Base-by-base conservation (phyloP, 2,329 filamentous ascomycete species). In the Colletotrichum abscissum region DNA sequence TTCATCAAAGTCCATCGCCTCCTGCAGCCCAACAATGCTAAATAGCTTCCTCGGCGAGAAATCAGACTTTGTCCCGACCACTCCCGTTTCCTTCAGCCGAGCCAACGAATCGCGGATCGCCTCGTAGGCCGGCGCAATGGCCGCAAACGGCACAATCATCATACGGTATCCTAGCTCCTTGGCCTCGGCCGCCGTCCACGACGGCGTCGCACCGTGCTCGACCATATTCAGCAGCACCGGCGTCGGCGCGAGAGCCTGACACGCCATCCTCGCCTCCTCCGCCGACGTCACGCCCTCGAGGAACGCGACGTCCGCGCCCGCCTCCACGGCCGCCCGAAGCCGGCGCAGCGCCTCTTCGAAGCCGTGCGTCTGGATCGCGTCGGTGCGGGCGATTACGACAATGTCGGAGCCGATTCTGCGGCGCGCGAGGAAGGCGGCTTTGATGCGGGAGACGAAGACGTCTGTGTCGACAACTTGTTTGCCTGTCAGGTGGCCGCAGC, bases 351-450 rank as follows among this genome's bases (percentile, higher is more conserved):
- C 87, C 76, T 88, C 89, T 11, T 89, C 88, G 74, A 88, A 92
- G 0, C 90, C 90, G 6, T 86, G 82, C 0, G 84, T 82, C 73
- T 90, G 89, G 4, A 91, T 80, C 1, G 91, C 88, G 76, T 93
- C 91, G 0, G 91, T 92, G 12, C 91, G 85, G 1, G 90, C 91
- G 69, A 93, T 92, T 68, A 93, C 86, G 33, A 93, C 86, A 49
- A 93, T 90, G 74, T 92, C 90, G 19, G 85, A 85, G 12, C 83
- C 82, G 35, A 87, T 78, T 22, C 83, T 81, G 26, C 84, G 80
- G 3, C 90, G 83, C 1, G 89, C 88, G 8, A 84, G 81, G 14
- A 81, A 83, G 0, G 90, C 90, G 0, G 91, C 90, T 0, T 87
- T 83, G 76, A 93, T 89, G 0, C 91, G 85, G n/a, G 84, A 80